These are phyloP conservation scores for Camelina hispida DNA, from an alignment of 345 rosid species.

Conservation along the genomic window DNA sequence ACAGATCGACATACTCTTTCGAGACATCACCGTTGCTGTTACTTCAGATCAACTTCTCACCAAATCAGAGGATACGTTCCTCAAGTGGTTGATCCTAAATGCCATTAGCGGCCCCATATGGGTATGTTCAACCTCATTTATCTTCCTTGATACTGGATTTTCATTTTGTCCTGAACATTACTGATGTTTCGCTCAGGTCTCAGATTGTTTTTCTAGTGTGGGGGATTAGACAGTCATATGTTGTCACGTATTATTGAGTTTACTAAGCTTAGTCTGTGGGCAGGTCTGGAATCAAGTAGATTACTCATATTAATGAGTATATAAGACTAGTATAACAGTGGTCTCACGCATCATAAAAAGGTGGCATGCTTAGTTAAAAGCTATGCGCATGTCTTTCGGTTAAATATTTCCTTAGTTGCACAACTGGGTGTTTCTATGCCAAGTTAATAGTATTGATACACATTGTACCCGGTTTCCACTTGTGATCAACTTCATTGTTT, in stretches of 20 bases:
- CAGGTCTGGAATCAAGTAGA: neutral
- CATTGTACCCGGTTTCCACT: neutral
- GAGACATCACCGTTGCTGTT: conserved; percentile 57
- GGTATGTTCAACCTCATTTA: conserved; percentile 56
- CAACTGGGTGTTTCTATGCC: neutral
- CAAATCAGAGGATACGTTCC: conserved; percentile 63
- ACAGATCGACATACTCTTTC: conserved; percentile 55
- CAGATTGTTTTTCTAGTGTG: neutral
- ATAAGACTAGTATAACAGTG: neutral
- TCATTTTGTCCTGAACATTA: neutral
- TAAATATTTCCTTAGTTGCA: neutral
- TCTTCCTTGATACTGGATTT: neutral
- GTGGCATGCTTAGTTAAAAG: neutral
- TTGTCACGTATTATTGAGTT: neutral
- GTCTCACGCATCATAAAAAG: neutral
- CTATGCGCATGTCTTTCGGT: neutral
- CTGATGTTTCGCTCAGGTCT: neutral
- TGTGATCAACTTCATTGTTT: conserved; percentile 6
- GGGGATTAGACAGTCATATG: too few species aligned
- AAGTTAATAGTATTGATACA: neutral
- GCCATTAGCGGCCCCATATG: conserved; percentile 59
- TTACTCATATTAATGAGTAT: neutral
- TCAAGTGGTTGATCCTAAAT: conserved; percentile 56
- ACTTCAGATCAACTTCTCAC: conserved; percentile 54
- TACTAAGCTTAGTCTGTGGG: neutral